A percentile compares a stretch with the other conserved stretches of the same genome.
phyloP scores from a whole-genome alignment of 768 basidiomycete species.

The Ramaria rubella region DNA sequence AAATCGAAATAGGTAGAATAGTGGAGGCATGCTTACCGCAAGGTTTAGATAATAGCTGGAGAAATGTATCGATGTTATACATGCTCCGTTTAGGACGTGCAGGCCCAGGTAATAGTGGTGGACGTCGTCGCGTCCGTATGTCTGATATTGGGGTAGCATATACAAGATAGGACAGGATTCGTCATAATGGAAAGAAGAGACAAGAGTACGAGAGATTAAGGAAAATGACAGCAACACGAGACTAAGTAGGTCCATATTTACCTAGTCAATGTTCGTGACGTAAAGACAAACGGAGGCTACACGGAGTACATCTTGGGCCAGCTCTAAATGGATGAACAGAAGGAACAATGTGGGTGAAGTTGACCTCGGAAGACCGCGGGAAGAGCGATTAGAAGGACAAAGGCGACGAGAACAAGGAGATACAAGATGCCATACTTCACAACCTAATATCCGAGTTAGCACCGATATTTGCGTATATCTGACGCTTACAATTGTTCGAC shows the following conservation, averaged over 20 bases:
- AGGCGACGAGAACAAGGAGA: constrained; percentile 55
- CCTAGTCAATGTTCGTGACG: background rate
- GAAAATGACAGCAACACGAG: background rate
- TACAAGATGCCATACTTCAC: constrained; percentile 82
- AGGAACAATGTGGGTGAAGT: constrained; percentile 9
- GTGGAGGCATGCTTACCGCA: no score
- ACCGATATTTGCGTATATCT: constrained; percentile 3
- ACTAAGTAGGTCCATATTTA: background rate
- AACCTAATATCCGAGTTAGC: constrained; percentile 39
- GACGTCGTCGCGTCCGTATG: no score
- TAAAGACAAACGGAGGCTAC: background rate
- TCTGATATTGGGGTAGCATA: no score
- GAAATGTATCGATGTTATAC: no score
- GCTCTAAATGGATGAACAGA: constrained; percentile 11
- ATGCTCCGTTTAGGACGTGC: no score
- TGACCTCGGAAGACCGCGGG: constrained; percentile 22
- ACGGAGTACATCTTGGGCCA: background rate
- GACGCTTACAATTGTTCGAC: constrained; percentile 76
- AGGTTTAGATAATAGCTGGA: no score
- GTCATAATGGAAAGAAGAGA: background rate
- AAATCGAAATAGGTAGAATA: no score
- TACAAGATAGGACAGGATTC: background rate
- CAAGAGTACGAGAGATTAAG: background rate
- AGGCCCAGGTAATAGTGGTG: no score
- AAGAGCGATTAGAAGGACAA: constrained; percentile 69